phyloP scores from a whole-genome alignment of 208 protist genomes.

The Trypanosomatidae sp. region DNA sequence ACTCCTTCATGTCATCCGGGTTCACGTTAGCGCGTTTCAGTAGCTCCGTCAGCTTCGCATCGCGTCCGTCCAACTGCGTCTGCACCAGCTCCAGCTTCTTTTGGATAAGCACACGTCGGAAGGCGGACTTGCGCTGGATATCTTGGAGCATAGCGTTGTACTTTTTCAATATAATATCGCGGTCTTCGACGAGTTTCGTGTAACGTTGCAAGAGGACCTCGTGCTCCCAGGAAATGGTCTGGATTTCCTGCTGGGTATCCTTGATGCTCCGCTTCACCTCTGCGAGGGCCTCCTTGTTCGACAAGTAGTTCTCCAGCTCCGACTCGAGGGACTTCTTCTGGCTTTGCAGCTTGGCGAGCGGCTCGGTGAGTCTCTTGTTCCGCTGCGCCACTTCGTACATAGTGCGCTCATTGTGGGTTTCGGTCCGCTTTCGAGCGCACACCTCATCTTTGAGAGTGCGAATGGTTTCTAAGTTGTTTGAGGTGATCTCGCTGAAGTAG shows the following conservation, averaged over 20 bases:
- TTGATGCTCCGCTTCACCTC: slow-evolving; percentile 75
- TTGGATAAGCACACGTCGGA: slow-evolving; percentile 95
- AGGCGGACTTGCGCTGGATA: slow-evolving; percentile 94
- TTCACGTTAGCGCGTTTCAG: slow-evolving; percentile 95
- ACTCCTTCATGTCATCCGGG: slow-evolving; percentile 84
- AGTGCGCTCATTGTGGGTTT: slow-evolving; percentile 96
- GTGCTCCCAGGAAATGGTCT: slow-evolving; percentile 95
- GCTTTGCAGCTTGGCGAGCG: slow-evolving; percentile 88
- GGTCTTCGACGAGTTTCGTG: slow-evolving; percentile 91
- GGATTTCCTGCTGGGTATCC: slow-evolving; percentile 86
- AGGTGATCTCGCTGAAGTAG: slow-evolving; percentile 99
- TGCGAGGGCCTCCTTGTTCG: slow-evolving; percentile 87
- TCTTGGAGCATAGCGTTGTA: slow-evolving; percentile 96
- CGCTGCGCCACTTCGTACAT: slow-evolving; percentile 97
- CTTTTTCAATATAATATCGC: slow-evolving; percentile 94
- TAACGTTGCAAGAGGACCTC: slow-evolving; percentile 95
- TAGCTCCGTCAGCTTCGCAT: slow-evolving; percentile 93
- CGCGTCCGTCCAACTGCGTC: slow-evolving; percentile 92
- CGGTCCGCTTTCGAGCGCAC: slow-evolving; percentile 94
- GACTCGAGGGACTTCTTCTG: slow-evolving; percentile 92
- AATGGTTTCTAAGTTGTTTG: slow-evolving; percentile 98
- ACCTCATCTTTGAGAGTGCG: slow-evolving; percentile 97
- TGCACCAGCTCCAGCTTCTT: slow-evolving; percentile 95
- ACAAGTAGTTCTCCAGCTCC: slow-evolving; percentile 91
- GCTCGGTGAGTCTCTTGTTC: slow-evolving; percentile 96